phyloP scores from a whole-genome alignment of 768 basidiomycete species.

The Mycena latifolia region DNA sequence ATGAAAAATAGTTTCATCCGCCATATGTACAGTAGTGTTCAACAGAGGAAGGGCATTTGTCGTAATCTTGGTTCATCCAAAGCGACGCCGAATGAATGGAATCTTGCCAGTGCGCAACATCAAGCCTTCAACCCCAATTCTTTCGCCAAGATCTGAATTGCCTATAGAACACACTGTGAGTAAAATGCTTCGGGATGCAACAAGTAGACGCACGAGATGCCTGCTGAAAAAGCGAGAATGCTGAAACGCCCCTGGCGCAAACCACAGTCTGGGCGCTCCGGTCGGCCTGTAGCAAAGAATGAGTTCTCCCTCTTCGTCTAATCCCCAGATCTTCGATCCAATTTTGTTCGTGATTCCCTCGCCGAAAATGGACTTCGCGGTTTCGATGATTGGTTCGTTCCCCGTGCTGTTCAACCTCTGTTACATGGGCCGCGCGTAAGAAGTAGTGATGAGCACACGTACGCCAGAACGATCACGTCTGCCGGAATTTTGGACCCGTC shows the following conservation, averaged over 20 bases:
- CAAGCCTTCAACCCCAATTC: conserved; percentile 13
- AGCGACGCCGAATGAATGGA: no score
- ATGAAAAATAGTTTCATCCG: no score
- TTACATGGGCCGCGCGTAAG: no score
- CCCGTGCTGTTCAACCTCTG: no score
- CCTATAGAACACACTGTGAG: background rate
- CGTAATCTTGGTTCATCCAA: no score
- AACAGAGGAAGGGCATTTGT: no score
- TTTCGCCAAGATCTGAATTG: conserved; percentile 22
- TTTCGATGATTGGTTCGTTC: no score
- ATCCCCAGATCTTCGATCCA: conserved; percentile 44
- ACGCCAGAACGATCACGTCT: conserved; percentile 37
- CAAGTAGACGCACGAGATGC: conserved; percentile 20
- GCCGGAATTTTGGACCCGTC: conserved; percentile 55
- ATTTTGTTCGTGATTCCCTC: conserved; percentile 22
- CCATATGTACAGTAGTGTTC: no score
- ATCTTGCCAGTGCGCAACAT: no score
- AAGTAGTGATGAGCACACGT: no score
- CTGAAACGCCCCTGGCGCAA: conserved; percentile 27
- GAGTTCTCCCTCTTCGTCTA: conserved; percentile 48
- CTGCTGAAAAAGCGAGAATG: conserved; percentile 29
- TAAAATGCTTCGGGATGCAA: background rate
- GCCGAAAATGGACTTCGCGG: conserved; percentile 18
- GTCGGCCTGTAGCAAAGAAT: conserved; percentile 34
- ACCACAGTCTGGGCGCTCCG: conserved; percentile 31